Evolutionary conservation across 2,329 filamentous ascomycete species (phyloP), one percentile per base, ranked within the genome.

Genomic region (Nothomitra cinnamomea): DNA sequence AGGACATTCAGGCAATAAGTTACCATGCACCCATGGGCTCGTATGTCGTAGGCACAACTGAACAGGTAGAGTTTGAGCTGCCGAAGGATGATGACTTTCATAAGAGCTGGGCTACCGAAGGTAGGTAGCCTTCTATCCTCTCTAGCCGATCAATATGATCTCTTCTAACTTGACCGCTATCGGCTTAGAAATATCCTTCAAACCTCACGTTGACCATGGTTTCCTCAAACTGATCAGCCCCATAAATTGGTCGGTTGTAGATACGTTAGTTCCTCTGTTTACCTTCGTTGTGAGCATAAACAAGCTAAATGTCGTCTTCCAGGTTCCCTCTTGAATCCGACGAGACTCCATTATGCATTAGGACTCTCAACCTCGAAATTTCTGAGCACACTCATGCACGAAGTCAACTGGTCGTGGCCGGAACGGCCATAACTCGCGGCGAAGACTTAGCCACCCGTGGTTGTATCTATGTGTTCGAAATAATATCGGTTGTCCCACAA

Each of bases 301-400:
- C 24, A 40, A 42, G 38, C 57, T 58, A 49, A 49, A 17, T 28
- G 51, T 2, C 56, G n/a, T 54, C 47, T 24, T 38, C 21, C 57
- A 72, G 69, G 50, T 72, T 88, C 52, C 72, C 80, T 43, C 75
- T 95, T 58, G 85, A 89, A 53, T 70, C 78, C 0, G 82, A 76
- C 57, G 90, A 95, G 67, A 77, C 80, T 12, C 74, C 94, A 13
- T 82, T 92, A 64, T 87, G 84, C 57, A 78, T 96, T 61, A 82
- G 90, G 65, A 83, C 84, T 3, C 75, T 96, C 40, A 83, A 85
- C 53, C 77, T 98, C 13, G 92, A 96, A 66, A 75, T 94, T 6
- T 95, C 89, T 0, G 92, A 98, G 67, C 80, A 83, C 35, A 95
- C 88, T 0, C 87, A 92, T 63, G 85, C 95, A 64, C 81, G 87